phyloP scores from a whole-genome alignment of 2,329 filamentous ascomycete species.

The Nothophoma quercina region DNA sequence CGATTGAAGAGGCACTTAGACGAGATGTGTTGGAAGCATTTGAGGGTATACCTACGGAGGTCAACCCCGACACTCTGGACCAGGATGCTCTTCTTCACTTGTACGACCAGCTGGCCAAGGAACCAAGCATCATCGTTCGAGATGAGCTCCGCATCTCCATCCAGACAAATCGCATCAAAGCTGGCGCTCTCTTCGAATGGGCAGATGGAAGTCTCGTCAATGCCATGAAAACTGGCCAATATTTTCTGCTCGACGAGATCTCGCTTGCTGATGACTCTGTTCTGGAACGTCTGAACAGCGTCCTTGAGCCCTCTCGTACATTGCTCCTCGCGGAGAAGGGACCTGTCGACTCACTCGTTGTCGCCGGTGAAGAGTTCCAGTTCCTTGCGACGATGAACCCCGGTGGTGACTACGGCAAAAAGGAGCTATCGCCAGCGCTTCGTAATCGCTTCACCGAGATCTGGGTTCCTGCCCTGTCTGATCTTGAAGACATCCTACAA shows the following conservation, averaged over 20 bases:
- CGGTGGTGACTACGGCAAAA: constrained; percentile 97
- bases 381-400: constrained; percentile 99
- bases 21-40: constrained; percentile 63
- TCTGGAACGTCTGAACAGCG: constrained; percentile 93
- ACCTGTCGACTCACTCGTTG: constrained; percentile 79
- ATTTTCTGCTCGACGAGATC: constrained; percentile 96
- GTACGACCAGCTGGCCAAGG: constrained; percentile 64
- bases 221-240: constrained; percentile 88
- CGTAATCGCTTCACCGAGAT: constrained; percentile 98
- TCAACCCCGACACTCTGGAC: constrained; percentile 32
- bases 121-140: constrained; percentile 58
- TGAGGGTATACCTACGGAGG: constrained; percentile 10
- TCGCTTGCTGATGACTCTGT: constrained; percentile 98
- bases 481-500: constrained; percentile 83
- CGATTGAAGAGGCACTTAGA: constrained; percentile 71
- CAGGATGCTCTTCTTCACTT: constrained; percentile 60
- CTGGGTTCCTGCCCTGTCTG: constrained; percentile 90
- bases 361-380: constrained; percentile 81
- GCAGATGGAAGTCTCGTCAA: constrained; percentile 91
- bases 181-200: constrained; percentile 94
- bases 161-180: constrained; percentile 64
- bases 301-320: constrained; percentile 86
- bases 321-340: constrained; percentile 95
- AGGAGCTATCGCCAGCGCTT: constrained; percentile 92
- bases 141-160: constrained; percentile 50